phyloP scores from a whole-genome alignment of 805 yeast genomes.

The Candida endomychidarum region DNA sequence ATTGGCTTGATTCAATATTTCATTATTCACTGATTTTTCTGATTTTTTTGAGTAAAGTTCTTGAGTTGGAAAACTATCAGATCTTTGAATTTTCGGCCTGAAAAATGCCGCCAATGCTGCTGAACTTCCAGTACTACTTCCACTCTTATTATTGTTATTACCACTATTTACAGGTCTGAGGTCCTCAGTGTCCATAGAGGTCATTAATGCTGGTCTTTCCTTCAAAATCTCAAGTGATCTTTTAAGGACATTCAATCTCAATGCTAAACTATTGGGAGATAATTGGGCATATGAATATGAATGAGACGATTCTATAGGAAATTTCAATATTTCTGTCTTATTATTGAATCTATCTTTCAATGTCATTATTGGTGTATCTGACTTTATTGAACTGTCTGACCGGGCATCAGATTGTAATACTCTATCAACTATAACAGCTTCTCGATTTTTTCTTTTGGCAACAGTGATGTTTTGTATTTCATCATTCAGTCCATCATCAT shows the following conservation, averaged over 20 bases:
- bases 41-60: constrained; percentile 13
- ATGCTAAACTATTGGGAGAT: constrained; percentile 76
- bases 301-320: constrained; percentile 79
- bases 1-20: constrained; percentile 16
- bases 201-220: constrained; percentile 56
- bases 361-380: constrained; percentile 17
- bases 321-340: constrained; percentile 48
- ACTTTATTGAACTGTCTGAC: constrained; percentile 6
- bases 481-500: constrained; percentile 9
- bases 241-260: constrained; percentile 70
- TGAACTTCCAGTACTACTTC: constrained; percentile 38
- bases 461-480: constrained; percentile 4
- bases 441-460: constrained; percentile 8
- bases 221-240: constrained; percentile 72
- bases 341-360: constrained; percentile 13
- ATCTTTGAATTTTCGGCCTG: constrained; percentile 35
- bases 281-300: constrained; percentile 83
- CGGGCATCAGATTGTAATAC: neutral
- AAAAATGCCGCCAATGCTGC: constrained; percentile 49
- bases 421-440: constrained; percentile 3
- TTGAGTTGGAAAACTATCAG: constrained; percentile 37
- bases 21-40: constrained; percentile 4
- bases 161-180: neutral
- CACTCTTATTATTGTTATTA: constrained; percentile 4
- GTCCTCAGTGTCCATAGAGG: constrained; percentile 17